These are phyloP conservation scores for Phytopythium mirpurense DNA, from an alignment of 352 stramenopile genomes.

Conservation along the genomic window DNA sequence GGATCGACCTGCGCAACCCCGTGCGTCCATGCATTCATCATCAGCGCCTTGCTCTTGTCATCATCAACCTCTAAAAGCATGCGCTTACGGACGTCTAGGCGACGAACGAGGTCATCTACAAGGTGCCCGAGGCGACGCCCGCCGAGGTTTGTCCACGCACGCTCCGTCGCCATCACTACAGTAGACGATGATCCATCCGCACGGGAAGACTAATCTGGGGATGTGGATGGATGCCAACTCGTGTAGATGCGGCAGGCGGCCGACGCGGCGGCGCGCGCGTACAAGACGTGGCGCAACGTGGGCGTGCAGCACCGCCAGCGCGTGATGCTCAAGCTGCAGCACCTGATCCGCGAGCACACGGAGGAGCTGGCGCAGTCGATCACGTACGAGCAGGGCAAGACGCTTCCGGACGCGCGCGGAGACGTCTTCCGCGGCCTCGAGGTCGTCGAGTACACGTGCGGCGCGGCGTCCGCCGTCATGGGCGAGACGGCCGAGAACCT, in stretches of 20 bases:
- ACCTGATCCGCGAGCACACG: constrained; percentile 92
- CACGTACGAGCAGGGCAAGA: constrained; percentile 93
- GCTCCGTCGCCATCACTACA: too few relatives aligned
- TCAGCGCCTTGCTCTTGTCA: too few relatives aligned
- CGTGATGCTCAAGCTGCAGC: constrained; percentile 96
- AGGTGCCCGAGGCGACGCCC: constrained; percentile 82
- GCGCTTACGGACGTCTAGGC: too few relatives aligned
- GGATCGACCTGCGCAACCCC: constrained; percentile 91
- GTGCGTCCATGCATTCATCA: too few relatives aligned
- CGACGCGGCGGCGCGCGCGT: constrained; percentile 71
- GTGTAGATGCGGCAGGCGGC: constrained; percentile 83
- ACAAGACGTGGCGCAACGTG: constrained; percentile 91
- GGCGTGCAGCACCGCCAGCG: constrained; percentile 92
- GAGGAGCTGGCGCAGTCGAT: constrained; percentile 94
- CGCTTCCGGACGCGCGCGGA: constrained; percentile 91
- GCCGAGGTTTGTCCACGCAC: constrained; percentile 61
- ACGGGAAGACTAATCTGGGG: too few relatives aligned
- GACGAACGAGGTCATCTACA: constrained; percentile 86
- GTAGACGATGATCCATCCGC: too few relatives aligned
- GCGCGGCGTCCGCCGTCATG: constrained; percentile 86
- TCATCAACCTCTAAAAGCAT: too few relatives aligned
- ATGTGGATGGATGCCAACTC: too few relatives aligned
- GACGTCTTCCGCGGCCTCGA: constrained; percentile 97
- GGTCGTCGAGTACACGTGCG: constrained; percentile 77
- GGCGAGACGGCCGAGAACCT: constrained; percentile 94